These are phyloP conservation scores for Fusarium robinianum DNA, from an alignment of 2,329 filamentous ascomycete genomes.

Conservation along the genomic window DNA sequence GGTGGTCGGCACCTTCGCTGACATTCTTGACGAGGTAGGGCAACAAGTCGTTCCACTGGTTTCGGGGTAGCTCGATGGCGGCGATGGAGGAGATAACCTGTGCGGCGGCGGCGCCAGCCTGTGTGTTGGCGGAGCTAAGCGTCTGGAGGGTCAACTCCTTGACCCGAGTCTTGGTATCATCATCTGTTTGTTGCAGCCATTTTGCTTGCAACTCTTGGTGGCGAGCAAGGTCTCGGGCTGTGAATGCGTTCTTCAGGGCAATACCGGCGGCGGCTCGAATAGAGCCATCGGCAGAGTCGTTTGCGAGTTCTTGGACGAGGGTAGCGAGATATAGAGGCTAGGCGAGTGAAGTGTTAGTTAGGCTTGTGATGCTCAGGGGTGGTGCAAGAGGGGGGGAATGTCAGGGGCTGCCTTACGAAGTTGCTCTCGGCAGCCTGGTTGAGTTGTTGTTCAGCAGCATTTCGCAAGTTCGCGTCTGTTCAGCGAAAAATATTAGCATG, in stretches of 20 bases:
- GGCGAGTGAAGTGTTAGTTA: slow-evolving; percentile 34
- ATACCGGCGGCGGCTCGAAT: slow-evolving; percentile 95
- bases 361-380: slow-evolving; percentile 18
- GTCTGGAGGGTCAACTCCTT: slow-evolving; percentile 92
- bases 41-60: slow-evolving; percentile 95
- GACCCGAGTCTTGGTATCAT: slow-evolving; percentile 81
- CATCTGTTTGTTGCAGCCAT: slow-evolving; percentile 85
- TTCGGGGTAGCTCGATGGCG: slow-evolving; percentile 87
- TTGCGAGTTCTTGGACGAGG: slow-evolving; percentile 91
- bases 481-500: slow-evolving; percentile 44
- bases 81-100: slow-evolving; percentile 96
- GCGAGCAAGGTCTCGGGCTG: slow-evolving; percentile 84
- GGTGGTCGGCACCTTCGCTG: slow-evolving; percentile 79
- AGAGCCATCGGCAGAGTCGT: slow-evolving; percentile 79
- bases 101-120: slow-evolving; percentile 86
- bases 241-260: slow-evolving; percentile 97
- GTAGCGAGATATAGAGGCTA: slow-evolving; percentile 92
- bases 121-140: slow-evolving; percentile 74
- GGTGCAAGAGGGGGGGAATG: slow-evolving; percentile 26
- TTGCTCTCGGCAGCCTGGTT: slow-evolving; percentile 89
- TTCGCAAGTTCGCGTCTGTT: slow-evolving; percentile 84
- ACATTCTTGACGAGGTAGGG: slow-evolving; percentile 88
- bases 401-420: slow-evolving; percentile 72
- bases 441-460: slow-evolving; percentile 92
- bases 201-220: slow-evolving; percentile 89